phyloP scores from a whole-genome alignment of 352 stramenopile species.

The Phytophthora pisi region DNA sequence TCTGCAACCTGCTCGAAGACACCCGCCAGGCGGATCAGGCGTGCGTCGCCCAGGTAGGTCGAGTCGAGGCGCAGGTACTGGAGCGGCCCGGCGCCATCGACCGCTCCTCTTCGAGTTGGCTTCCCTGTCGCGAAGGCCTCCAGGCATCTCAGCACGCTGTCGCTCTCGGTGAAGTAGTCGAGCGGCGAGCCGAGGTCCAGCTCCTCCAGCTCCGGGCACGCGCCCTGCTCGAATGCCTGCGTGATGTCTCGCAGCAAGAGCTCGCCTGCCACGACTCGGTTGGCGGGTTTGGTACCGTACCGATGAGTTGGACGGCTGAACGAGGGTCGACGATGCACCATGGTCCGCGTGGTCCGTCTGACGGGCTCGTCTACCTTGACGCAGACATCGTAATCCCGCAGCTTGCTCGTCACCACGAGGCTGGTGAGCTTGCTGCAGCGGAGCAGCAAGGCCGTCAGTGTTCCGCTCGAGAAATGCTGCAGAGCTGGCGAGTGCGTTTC shows the following conservation, averaged over 20 bases:
- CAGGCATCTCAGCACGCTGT: slow-evolving; percentile 47
- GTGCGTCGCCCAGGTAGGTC: slow-evolving; percentile 57
- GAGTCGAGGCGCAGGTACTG: slow-evolving; percentile 52
- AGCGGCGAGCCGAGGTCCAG: slow-evolving; percentile 54
- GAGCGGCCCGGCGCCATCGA: slow-evolving; percentile 13
- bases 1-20: slow-evolving; percentile 29
- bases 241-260: slow-evolving; percentile 30
- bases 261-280: slow-evolving; percentile 18
- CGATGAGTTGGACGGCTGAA: slow-evolving; percentile 22
- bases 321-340: slow-evolving; percentile 20
- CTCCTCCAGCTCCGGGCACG: slow-evolving; percentile 41
- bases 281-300: slow-evolving; percentile 9
- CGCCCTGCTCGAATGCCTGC: slow-evolving; percentile 34
- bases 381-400: slow-evolving; percentile 1
- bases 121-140: slow-evolving; percentile 37
- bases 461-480: slow-evolving; percentile 33
- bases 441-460: slow-evolving; percentile 40
- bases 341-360: slow-evolving; percentile 2
- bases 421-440: slow-evolving; percentile 41
- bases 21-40: slow-evolving; percentile 41
- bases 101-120: not conserved
- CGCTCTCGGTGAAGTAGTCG: slow-evolving; percentile 62
- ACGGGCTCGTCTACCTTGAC: not conserved
- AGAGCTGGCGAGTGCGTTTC: slow-evolving; percentile 37
- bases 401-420: slow-evolving; percentile 54